Conservation (phyloP, 1,139 yeast genomes). For the Kodamaea alishanica region DNA sequence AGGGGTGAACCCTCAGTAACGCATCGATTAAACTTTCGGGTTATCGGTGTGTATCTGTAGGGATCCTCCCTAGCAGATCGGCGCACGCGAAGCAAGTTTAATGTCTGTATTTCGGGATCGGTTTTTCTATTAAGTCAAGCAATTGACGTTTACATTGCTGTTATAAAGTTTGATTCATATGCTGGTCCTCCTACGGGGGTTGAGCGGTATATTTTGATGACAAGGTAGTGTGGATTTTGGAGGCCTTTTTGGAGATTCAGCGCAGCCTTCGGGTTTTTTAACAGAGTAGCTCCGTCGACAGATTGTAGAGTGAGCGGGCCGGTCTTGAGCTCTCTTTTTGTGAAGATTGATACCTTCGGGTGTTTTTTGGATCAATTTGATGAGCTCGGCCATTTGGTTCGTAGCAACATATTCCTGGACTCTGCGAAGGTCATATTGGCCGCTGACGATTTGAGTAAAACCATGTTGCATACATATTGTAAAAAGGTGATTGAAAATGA, state of each 20-base stretch:
- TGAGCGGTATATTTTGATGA: slow-evolving; percentile 41
- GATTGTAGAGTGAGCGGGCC: slow-evolving; percentile 60
- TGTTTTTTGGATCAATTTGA: slow-evolving; percentile 4
- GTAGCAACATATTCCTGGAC: slow-evolving; percentile 91
- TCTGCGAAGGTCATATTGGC: slow-evolving; percentile 78
- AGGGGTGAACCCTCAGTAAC: slow-evolving; percentile 38
- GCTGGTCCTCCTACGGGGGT: slow-evolving; percentile 53
- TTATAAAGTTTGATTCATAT: slow-evolving; percentile 23
- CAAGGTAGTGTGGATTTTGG: slow-evolving; percentile 24
- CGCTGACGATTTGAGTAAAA: slow-evolving; percentile 85
- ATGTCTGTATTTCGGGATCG: slow-evolving; percentile 15
- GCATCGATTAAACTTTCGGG: slow-evolving; percentile 29
- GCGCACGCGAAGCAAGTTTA: slow-evolving; percentile 65
- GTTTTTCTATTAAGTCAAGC: slow-evolving; percentile 18
- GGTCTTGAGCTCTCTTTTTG: slow-evolving; percentile 63
- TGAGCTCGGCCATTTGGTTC: slow-evolving; percentile 53
- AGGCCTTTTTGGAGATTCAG: slow-evolving; percentile 11
- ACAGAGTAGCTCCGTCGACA: slow-evolving; percentile 90
- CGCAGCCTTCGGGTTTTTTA: slow-evolving; percentile 37
- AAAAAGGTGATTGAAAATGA: neutral
- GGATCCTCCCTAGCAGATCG: slow-evolving; percentile 53
- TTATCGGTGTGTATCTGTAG: slow-evolving; percentile 31
- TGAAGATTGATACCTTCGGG: slow-evolving; percentile 11
- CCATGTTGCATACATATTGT: slow-evolving; percentile 74
- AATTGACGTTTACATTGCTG: slow-evolving; percentile 23